Base-by-base conservation (phyloP, 345 rosid species). In the Salix exigua region DNA sequence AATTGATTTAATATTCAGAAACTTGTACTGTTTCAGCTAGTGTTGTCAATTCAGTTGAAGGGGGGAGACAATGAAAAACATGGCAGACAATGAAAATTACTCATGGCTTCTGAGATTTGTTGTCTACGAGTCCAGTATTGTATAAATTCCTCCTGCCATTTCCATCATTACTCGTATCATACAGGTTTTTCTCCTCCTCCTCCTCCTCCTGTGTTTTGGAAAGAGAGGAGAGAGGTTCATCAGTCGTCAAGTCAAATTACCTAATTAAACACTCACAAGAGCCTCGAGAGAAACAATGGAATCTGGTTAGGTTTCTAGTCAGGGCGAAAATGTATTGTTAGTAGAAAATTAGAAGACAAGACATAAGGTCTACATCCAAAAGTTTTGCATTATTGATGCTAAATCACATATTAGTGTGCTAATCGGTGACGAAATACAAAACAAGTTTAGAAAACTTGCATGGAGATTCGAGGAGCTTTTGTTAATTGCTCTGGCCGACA, bases 111-210 rank as follows among this genome's bases (percentile, higher is more conserved):
- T 61, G 50, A 46, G 38, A 70, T 62, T 62, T 33, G 66, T 61
- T 73, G 53, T 18, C 31, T 21, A 33, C 25, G 28, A 50, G 38
- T 50, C 38, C 5, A 50, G 23, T 26, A 48, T 6, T 38, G 5
- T 6, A 6, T 40, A 70, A 78, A 63, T 66, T 73, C 55, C 67
- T 71, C 51, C 71, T 66, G 74, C 73, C 64, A 75, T 74, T 82
- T 75, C 79, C 79, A 81, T 82, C 74, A 76, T 79, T 73, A 74
- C 86, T 78, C 86, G 70, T 78, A 80, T 85, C 87, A 71, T 65
- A 71, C 69, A 77, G 82, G 73, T 80, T 75, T 78, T 74, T 4
- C 33, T 31, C 33, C 33, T 31, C 33, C 33, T 44, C 83, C 6
- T 16, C 2, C 21, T 55, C 3, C 48, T 46, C 4, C 5, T 13